Evolutionary conservation across 228 moss, liverwort and hornwort genomes (phyloP), one percentile per base, ranked within the genome.

Genomic region (Sphagnum magellanicum): DNA sequence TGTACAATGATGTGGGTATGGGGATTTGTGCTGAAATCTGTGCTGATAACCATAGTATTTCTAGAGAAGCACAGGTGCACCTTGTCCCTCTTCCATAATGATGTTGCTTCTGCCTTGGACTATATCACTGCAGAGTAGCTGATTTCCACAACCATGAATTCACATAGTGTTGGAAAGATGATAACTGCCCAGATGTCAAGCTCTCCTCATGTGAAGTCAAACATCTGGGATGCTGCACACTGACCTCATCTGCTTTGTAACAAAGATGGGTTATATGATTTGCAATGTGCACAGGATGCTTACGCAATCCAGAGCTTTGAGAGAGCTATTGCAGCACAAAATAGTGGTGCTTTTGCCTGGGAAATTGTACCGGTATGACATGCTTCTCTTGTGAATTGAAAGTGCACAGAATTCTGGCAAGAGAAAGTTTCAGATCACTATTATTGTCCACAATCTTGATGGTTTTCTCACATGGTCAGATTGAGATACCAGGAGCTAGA

Each of bases 11-110:
- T 69, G 68, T 74, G 51, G 76, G 62, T 11, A 85, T 85, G 85
- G 85, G 85, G 14, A 73, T 72, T n/a, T 76, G 76, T 53, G 85
- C 78, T 51, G 85, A 85, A 53, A 63, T 85, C 12, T 85, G 85
- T 77, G 85, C 85, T 12, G 81, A 79, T 11, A 78, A 85, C 14
- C 70, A 85, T 68, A 68, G 73, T 59, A 53, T 85, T 49, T 65
- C 81, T 53, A 76, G 85, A 74, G 81, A 74, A 58, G 78, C 67
- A 14, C 81, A 81, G 81, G 81, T 81, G 50, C 57, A 48, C 4
- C 62, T 16, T 53, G 49, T 32, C 32, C 32, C 32, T 32, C 32
- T 32, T 32, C 32, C 32, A 32, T 32, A 32, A 32, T 32, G 32
- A 32, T 32, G 32, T 32, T 32, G 32, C 1, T 32, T 32, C 3